A percentile compares a stretch with the other conserved stretches of the same genome.
phyloP scores from a whole-genome alignment of 352 stramenopile species.

The Globisporangium nunn region DNA sequence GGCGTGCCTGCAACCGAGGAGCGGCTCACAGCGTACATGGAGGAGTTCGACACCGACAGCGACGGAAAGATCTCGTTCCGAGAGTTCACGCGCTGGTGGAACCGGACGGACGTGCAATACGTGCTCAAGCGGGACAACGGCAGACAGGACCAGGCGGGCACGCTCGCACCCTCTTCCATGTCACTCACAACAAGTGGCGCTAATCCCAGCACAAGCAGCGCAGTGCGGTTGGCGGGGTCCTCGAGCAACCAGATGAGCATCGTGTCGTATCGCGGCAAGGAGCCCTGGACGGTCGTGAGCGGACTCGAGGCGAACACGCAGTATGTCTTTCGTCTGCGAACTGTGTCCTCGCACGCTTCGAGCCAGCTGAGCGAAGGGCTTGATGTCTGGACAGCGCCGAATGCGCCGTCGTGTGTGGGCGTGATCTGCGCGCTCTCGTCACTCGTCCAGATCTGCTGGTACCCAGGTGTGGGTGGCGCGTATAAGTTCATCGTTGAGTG shows the following conservation, averaged over 20 bases:
- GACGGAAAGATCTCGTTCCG: conserved; percentile 83
- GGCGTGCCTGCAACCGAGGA: conserved; percentile 76
- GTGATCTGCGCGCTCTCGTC: conserved; percentile 49
- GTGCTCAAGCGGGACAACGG: conserved; percentile 70
- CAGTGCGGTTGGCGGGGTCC: conserved; percentile 4
- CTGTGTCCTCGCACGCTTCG: conserved; percentile 66
- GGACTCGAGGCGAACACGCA: conserved; percentile 79
- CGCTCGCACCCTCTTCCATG: neutral
- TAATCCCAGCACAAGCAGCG: neutral
- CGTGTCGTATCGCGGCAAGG: conserved; percentile 69
- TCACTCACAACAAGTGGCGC: conserved; percentile 1
- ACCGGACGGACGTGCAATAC: conserved; percentile 65
- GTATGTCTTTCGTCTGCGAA: conserved; percentile 80
- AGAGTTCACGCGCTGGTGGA: conserved; percentile 89
- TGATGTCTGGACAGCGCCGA: conserved; percentile 57
- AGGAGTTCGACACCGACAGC: conserved; percentile 70
- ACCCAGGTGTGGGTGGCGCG: conserved; percentile 61
- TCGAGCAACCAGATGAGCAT: conserved; percentile 38
- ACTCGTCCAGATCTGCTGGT: conserved; percentile 71
- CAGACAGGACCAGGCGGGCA: neutral
- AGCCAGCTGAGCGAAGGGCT: conserved; percentile 73
- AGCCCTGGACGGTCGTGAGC: conserved; percentile 29
- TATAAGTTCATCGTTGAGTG: conserved; percentile 70
- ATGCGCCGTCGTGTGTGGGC: conserved; percentile 42
- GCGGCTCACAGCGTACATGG: conserved; percentile 76